Conservation (phyloP, 1,139 yeast species). For the Sugiyamaella pinicola region DNA sequence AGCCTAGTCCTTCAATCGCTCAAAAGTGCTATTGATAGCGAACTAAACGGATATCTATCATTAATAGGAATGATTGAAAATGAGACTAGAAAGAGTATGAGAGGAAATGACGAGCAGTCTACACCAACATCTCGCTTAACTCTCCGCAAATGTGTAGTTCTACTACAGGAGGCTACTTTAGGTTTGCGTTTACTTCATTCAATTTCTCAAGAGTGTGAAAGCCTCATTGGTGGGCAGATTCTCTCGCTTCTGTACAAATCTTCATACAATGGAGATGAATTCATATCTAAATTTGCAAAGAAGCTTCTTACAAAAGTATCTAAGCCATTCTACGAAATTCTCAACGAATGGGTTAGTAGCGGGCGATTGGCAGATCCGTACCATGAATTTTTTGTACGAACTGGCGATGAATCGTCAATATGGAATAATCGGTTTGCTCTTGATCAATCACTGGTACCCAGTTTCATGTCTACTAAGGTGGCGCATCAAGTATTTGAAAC, state of each 20-base stretch:
- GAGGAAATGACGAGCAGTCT: background rate
- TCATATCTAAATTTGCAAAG: constrained; percentile 49
- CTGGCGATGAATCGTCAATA: constrained; percentile 28
- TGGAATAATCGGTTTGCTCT: constrained; percentile 42
- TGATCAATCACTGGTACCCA: constrained; percentile 55
- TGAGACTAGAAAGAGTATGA: constrained; percentile 35
- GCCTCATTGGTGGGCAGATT: constrained; percentile 56
- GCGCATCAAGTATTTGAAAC: constrained; percentile 67
- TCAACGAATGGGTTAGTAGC: constrained; percentile 66
- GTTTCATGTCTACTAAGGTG: constrained; percentile 52
- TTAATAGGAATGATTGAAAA: constrained; percentile 57
- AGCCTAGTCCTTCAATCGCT: constrained; percentile 65
- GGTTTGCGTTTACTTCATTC: constrained; percentile 58
- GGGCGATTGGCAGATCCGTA: constrained; percentile 62
- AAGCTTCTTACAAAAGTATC: constrained; percentile 54
- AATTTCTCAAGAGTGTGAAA: constrained; percentile 44
- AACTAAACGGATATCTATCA: constrained; percentile 56
- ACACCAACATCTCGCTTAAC: constrained; percentile 32
- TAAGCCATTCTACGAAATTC: constrained; percentile 62
- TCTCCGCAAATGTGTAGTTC: constrained; percentile 48
- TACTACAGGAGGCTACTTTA: constrained; percentile 54
- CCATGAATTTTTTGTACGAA: constrained; percentile 68
- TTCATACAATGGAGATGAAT: constrained; percentile 64
- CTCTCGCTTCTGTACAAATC: constrained; percentile 56
- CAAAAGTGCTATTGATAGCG: constrained; percentile 55